These are phyloP conservation scores for Trichosphaerium sp. DNA, from an alignment of 78 protist genomes.

Conservation along the genomic window DNA sequence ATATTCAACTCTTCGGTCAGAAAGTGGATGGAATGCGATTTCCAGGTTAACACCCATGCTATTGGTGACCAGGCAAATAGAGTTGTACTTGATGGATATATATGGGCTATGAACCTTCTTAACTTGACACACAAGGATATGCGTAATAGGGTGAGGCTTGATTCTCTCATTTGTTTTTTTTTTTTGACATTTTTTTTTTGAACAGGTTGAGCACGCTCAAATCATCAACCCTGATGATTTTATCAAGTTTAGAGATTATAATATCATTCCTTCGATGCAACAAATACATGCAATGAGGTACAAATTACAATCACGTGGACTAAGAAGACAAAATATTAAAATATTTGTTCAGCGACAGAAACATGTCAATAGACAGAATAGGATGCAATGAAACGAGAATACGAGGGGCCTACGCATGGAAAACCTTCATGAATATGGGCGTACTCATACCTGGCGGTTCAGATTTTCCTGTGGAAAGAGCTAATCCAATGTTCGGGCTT, in stretches of 20 bases:
- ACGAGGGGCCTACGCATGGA: background rate
- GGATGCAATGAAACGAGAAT: background rate
- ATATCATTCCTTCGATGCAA: conserved; percentile 1
- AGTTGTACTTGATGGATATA: background rate
- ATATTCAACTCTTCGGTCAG: no score
- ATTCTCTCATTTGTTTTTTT: no score
- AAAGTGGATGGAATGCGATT: background rate
- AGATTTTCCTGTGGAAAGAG: background rate
- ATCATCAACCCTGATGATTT: background rate
- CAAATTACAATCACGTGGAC: no score
- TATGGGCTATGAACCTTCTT: no score
- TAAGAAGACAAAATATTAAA: no score
- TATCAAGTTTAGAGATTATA: background rate
- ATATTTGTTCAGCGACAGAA: no score
- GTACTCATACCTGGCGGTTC: background rate
- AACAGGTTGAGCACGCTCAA: conserved; percentile 4
- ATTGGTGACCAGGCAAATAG: conserved; percentile 4
- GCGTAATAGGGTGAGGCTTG: no score
- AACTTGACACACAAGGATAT: no score
- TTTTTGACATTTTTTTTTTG: no score
- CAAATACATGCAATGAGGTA: background rate
- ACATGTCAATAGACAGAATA: background rate
- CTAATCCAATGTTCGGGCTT: background rate
- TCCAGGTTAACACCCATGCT: background rate
- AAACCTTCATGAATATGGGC: background rate